Evolutionary conservation across 2,329 filamentous ascomycete genomes (phyloP).

Genomic region (Pseudovirgaria hyperparasitica): DNA sequence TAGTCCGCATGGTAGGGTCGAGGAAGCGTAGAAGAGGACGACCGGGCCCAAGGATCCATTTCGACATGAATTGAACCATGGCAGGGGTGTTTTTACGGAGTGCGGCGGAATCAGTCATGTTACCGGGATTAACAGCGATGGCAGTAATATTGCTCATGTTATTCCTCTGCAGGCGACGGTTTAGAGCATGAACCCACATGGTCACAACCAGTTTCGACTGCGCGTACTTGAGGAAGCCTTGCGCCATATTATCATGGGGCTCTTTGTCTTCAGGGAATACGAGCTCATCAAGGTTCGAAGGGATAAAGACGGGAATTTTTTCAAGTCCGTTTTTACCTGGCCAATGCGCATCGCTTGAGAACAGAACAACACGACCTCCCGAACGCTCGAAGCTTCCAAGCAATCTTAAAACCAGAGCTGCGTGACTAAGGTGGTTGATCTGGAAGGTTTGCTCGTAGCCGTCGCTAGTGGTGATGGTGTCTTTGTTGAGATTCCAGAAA

Average conservation of each 20-base stretch:
- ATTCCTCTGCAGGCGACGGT: conserved; percentile 15
- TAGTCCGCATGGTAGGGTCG: conserved; percentile 19
- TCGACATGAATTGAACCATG: neutral
- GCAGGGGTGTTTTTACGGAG: conserved; percentile 7
- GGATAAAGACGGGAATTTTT: conserved; percentile 22
- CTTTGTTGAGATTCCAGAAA: conserved; percentile 9
- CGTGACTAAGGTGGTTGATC: conserved; percentile 12
- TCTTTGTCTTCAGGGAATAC: conserved; percentile 21
- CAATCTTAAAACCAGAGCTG: conserved; percentile 8
- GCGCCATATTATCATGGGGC: conserved; percentile 19
- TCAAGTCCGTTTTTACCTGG: conserved; percentile 27
- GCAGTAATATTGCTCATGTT: conserved; percentile 14
- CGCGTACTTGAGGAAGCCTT: conserved; percentile 32
- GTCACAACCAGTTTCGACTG: conserved; percentile 29
- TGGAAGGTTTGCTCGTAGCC: conserved; percentile 10
- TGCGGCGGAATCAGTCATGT: conserved; percentile 19
- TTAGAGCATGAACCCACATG: conserved; percentile 30
- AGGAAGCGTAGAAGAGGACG: conserved; percentile 13
- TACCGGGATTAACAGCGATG: conserved; percentile 19
- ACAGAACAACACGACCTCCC: conserved; percentile 11
- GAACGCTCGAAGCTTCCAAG: conserved; percentile 6
- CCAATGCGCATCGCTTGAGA: conserved; percentile 22
- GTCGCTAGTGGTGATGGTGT: conserved; percentile 8
- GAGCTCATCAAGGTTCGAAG: conserved; percentile 21
- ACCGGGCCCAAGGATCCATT: conserved; percentile 2